Base-by-base conservation (phyloP, 345 rosid species). In the Eucalyptus sideroxylon region DNA sequence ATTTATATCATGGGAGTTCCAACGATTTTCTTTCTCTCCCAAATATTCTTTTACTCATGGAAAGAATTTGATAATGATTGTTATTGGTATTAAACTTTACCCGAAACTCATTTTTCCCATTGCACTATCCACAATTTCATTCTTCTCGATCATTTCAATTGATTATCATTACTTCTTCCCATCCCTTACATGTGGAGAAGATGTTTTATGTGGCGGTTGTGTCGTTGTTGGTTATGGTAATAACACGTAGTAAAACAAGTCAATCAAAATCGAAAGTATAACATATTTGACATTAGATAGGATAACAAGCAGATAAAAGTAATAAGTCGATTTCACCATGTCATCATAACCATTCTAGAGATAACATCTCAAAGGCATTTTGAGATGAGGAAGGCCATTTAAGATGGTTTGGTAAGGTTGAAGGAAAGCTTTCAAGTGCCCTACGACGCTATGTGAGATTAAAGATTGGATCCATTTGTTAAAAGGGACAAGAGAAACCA, bases 21-120 rank as follows among this genome's bases (percentile, higher is more conserved):
- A 6, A 13, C 0, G 1, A 16, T 67, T 67, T 31, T 31, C 16
- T 51, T 1, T 0, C 23, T 19, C 56, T 17, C 56, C 23, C 21
- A 53, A 53, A 53, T 53, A 51, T 0, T 8, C 9, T 67, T 51
- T 67, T 16, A 67, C 40, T 16, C 3, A 1, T 31, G 40, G 1
- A 31, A 67, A 31, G 40, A 31, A 4, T n/a, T n/a, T n/a, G 9
- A 31, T 67, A 67, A 16, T 16, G 21, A 67, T 8, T n/a, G 19
- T 67, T 31, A 4, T n/a, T 15, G 9, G 4, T 67, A 67, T 4
- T 31, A 31, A 67, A 16, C 17, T 67, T 31, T 67, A 67, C 34
- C 80, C 23, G 0, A 67, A 69, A 7, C 81, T 69, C 13, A 31
- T 69, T 31, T 19, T 53, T 56, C 3, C 27, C 62, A 12, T 60